A percentile compares a stretch with the other conserved stretches of the same genome.
Conservation (phyloP, 306 rosid species). For the Quercus glauca region DNA sequence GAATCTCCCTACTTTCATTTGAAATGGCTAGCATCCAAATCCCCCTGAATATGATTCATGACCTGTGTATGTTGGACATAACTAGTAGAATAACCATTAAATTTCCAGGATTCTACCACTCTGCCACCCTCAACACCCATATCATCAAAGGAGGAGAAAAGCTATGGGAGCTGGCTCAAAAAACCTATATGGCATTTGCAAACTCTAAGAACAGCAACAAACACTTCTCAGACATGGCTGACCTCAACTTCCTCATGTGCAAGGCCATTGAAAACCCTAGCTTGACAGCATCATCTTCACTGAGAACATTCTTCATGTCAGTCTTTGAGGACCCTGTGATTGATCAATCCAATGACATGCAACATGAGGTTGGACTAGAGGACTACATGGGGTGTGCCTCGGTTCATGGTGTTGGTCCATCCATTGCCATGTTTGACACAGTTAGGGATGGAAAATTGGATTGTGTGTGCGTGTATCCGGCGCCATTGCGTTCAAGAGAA, state of each 20-base stretch:
- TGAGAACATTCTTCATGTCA: slow-evolving; percentile 45
- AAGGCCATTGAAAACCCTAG: slow-evolving; percentile 55
- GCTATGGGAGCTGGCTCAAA: slow-evolving; percentile 59
- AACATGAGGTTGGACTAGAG: slow-evolving; percentile 33
- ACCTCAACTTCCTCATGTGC: slow-evolving; percentile 53
- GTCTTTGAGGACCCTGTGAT: slow-evolving; percentile 63
- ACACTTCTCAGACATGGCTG: slow-evolving; percentile 65
- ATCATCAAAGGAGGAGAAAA: slow-evolving; percentile 53
- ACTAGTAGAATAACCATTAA: not conserved
- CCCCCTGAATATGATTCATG: too few species aligned
- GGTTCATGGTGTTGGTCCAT: slow-evolving; percentile 62
- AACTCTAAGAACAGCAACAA: slow-evolving; percentile 39
- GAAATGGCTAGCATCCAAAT: too few species aligned
- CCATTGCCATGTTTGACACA: slow-evolving; percentile 58
- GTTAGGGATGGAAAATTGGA: slow-evolving; percentile 48
- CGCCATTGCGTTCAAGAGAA: slow-evolving; percentile 53
- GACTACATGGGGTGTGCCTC: slow-evolving; percentile 74
- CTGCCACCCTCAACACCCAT: slow-evolving; percentile 54
- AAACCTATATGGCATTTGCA: slow-evolving; percentile 30
- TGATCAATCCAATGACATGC: slow-evolving; percentile 22
- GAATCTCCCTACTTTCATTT: too few species aligned
- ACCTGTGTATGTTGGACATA: too few species aligned
- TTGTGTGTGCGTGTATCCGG: slow-evolving; percentile 52
- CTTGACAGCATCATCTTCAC: slow-evolving; percentile 47
- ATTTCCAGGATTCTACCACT: slow-evolving; percentile 58